phyloP scores from a whole-genome alignment of 306 rosid genomes.

The Hippophae rhamnoides region DNA sequence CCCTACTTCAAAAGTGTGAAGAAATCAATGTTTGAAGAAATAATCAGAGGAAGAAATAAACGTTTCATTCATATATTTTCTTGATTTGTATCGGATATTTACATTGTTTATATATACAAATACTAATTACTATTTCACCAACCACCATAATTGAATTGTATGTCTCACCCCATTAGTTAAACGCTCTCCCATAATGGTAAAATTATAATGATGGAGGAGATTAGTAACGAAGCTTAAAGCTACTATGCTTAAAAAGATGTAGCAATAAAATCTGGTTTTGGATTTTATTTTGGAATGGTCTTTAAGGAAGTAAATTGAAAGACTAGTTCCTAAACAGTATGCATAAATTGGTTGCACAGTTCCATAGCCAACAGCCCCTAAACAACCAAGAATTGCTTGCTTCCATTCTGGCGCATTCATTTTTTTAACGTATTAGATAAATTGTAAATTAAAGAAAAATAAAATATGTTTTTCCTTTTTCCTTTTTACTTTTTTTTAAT shows the following conservation, averaged over 20 bases:
- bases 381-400: constrained; percentile 60
- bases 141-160: no score
- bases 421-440: constrained; percentile 15
- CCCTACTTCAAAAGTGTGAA: constrained; percentile 76
- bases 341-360: constrained; percentile 53
- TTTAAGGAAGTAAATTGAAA: constrained; percentile 50
- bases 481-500: no score
- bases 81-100: no score
- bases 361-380: constrained; percentile 63
- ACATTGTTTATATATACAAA: no score
- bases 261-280: constrained; percentile 32
- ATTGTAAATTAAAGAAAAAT: no score
- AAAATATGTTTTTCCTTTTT: not conserved
- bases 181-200: constrained; percentile 68
- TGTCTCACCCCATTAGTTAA: constrained; percentile 60
- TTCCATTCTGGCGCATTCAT: constrained; percentile 84
- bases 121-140: no score
- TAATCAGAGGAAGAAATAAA: no score
- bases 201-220: constrained; percentile 56
- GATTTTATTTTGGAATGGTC: constrained; percentile 33
- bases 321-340: constrained; percentile 56
- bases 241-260: constrained; percentile 45
- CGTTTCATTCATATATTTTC: no score
- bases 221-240: constrained; percentile 35
- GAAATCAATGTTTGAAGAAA: no score